phyloP scores from a whole-genome alignment of 108 stramenopile genomes.

The Nitzschia sp. region DNA sequence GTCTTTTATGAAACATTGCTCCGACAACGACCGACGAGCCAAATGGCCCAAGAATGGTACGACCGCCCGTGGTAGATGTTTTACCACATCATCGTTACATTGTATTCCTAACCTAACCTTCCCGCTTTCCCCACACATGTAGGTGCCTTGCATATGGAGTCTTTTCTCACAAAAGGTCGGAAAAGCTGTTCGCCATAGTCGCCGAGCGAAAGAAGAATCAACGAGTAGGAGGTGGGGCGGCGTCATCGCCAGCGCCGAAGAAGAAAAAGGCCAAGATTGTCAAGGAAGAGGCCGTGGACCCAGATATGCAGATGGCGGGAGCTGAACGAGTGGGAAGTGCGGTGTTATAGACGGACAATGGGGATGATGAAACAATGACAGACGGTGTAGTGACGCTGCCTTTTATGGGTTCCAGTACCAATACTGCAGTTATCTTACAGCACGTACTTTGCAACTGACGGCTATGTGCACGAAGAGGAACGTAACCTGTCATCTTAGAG shows the following conservation, averaged over 20 bases:
- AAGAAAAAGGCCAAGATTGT: slow-evolving; percentile 60
- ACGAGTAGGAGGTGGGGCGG: slow-evolving; percentile 23
- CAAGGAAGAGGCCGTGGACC: slow-evolving; percentile 65
- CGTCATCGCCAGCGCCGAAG: slow-evolving; percentile 31
- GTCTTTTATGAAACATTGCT: slow-evolving; percentile 66
- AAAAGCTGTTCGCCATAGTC: slow-evolving; percentile 47
- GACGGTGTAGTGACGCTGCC: too few species aligned
- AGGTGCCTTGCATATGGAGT: slow-evolving; percentile 87
- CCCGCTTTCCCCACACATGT: neutral
- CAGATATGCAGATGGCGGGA: slow-evolving; percentile 63
- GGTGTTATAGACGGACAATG: slow-evolving; percentile 34
- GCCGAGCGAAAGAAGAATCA: slow-evolving; percentile 58
- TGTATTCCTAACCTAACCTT: neutral
- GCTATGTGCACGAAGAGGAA: neutral
- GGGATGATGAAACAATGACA: neutral
- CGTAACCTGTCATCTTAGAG: slow-evolving; percentile 17
- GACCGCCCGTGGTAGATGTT: slow-evolving; percentile 1
- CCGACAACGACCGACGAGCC: slow-evolving; percentile 69
- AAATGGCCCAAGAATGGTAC: slow-evolving; percentile 91
- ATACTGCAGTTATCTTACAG: too few species aligned
- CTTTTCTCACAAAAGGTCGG: slow-evolving; percentile 64
- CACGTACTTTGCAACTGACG: too few species aligned
- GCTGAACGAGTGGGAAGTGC: slow-evolving; percentile 65
- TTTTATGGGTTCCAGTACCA: too few species aligned
- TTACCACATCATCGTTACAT: too few species aligned